Evolutionary conservation across 2,329 filamentous ascomycete genomes (phyloP), one percentile per base, ranked within the genome.

Genomic region (Allantophomopsis cytisporea): DNA sequence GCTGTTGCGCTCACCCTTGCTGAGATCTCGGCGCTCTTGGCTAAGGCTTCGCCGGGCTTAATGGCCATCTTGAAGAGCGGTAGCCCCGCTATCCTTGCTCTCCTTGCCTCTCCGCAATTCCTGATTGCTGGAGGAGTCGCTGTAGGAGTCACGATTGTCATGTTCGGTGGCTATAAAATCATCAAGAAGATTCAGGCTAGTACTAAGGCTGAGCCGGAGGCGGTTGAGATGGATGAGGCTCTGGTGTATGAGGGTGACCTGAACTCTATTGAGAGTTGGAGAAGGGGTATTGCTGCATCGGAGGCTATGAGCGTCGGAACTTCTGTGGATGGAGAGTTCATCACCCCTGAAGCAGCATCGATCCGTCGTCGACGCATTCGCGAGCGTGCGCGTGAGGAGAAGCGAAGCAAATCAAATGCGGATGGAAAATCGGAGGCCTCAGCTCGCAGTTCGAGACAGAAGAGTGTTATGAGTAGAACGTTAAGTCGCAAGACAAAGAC

Each of bases 111-210:
- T 41, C 91, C 91, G 1, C 86, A 98, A 54, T 98, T 98, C 56
- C 73, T 95, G 46, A 94, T 98, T 51, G 87, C 87, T 4, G 86
- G 84, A 1, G 84, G 88, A 34, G 77, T 94, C 12, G 85, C 83
- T 1, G 78, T 94, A 1, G 91, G 91, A 12, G 80, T 94, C n/a
- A 96, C 91, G 0, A 79, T 96, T 7, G 85, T 98, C 51, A 88
- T 91, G 57, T 85, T 98, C 43, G 91, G 91, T 39, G 89, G 91
- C 5, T 96, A 86, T 73, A 96, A 94, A 63, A 95, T 98, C 57
- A 79, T 98, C 61, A 93, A 95, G 68, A 80, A 78, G 50, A 84
- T 96, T 48, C 65, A 67, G 51, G 63, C 56, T 12, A 60, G 61
- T 40, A 48, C 52, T 30, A 49, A 42, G n/a, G 43, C 42, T 2